These are phyloP conservation scores for Diplodia scrobiculata DNA, from an alignment of 2,329 filamentous ascomycete species.

Conservation along the genomic window DNA sequence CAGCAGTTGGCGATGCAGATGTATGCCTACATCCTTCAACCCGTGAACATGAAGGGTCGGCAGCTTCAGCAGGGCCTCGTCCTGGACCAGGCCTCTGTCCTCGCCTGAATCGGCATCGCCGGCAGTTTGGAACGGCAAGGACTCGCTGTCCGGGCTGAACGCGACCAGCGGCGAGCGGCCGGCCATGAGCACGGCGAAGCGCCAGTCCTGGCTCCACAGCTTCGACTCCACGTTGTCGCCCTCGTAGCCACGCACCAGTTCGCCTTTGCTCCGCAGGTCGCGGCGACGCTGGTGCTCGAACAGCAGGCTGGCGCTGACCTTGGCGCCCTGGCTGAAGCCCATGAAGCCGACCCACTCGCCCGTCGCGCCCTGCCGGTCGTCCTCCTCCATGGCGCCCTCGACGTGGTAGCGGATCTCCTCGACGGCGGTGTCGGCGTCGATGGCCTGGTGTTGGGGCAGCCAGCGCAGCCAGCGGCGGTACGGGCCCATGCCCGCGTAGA, in stretches of 20 bases:
- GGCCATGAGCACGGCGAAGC: conserved; percentile 64
- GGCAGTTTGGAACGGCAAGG: conserved; percentile 48
- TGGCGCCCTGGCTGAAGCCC: conserved; percentile 56
- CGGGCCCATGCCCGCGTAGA: conserved; percentile 67
- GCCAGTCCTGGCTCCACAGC: conserved; percentile 47
- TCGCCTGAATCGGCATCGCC: conserved; percentile 42
- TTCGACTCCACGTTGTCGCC: conserved; percentile 35
- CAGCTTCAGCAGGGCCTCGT: conserved; percentile 54
- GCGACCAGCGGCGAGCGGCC: conserved; percentile 63
- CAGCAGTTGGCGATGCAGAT: conserved; percentile 60
- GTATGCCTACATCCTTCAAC: conserved; percentile 60
- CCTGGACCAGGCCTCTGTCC: conserved; percentile 34
- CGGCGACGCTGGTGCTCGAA: conserved; percentile 62
- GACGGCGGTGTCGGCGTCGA: conserved; percentile 54
- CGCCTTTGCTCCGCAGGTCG: conserved; percentile 32
- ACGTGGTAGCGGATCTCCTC: conserved; percentile 53
- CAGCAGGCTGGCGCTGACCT: conserved; percentile 51
- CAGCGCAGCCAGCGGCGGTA: conserved; percentile 68
- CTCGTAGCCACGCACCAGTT: conserved; percentile 30
- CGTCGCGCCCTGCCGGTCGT: conserved; percentile 44
- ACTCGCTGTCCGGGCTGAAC: conserved; percentile 40
- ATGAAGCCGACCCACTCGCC: conserved; percentile 55
- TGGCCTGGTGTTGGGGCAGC: conserved; percentile 58
- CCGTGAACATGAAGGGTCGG: conserved; percentile 72
- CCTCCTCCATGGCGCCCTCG: conserved; percentile 50